These are phyloP conservation scores for Lizonia empirigonia DNA, from an alignment of 2,329 filamentous ascomycete species.

Conservation along the genomic window DNA sequence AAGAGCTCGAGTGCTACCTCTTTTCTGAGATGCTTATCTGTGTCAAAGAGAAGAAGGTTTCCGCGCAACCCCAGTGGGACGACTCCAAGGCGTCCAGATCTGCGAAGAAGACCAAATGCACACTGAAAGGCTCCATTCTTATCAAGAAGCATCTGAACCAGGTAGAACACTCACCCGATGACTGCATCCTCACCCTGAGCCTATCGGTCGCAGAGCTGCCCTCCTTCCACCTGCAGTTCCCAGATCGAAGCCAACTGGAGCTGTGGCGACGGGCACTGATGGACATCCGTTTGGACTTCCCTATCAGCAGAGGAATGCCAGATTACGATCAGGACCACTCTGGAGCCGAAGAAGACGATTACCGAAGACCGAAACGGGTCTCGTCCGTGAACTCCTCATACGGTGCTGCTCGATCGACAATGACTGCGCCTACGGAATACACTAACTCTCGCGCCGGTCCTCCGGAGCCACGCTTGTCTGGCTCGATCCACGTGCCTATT, in stretches of 20 bases:
- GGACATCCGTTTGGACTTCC: conserved; percentile 77
- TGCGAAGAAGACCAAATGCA: conserved; percentile 74
- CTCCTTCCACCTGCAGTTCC: conserved; percentile 90
- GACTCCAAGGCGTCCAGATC: conserved; percentile 54
- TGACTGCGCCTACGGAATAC: conserved; percentile 91
- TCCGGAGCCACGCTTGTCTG: conserved; percentile 52
- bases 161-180: conserved; percentile 74
- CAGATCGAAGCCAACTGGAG: conserved; percentile 81
- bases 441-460: conserved; percentile 65
- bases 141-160: conserved; percentile 98
- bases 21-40: conserved; percentile 99
- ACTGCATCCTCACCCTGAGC: conserved; percentile 84
- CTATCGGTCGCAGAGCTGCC: conserved; percentile 91
- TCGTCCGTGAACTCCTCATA: conserved; percentile 87
- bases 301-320: conserved; percentile 60
- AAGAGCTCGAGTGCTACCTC: conserved; percentile 94
- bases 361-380: conserved; percentile 69
- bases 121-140: conserved; percentile 93
- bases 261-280: conserved; percentile 86
- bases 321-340: conserved; percentile 83
- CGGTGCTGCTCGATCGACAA: conserved; percentile 79
- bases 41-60: conserved; percentile 91
- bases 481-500: conserved; percentile 82
- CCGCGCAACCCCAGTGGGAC: conserved; percentile 69
- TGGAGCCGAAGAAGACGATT: conserved; percentile 88